phyloP scores from a whole-genome alignment of 2,329 filamentous ascomycete genomes.

The Penicillium crustosum region DNA sequence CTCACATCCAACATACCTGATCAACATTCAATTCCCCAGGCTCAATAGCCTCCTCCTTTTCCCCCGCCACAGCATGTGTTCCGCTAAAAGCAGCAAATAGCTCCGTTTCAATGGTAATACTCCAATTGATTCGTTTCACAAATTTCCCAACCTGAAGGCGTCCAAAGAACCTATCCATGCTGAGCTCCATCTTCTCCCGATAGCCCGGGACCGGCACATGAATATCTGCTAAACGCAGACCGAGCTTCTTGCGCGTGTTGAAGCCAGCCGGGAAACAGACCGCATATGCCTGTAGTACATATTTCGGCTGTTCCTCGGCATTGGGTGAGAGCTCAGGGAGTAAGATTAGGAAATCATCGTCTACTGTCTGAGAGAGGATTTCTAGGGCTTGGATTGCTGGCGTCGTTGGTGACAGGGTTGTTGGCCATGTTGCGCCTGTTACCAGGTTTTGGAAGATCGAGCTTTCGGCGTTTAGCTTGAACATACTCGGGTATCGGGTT shows the following conservation, averaged over 20 bases:
- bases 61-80: slow-evolving; percentile 31
- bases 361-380: slow-evolving; percentile 54
- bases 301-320: slow-evolving; percentile 40
- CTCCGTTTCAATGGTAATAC: slow-evolving; percentile 40
- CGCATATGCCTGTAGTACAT: slow-evolving; percentile 57
- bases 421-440: slow-evolving; percentile 46
- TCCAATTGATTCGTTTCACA: slow-evolving; percentile 57
- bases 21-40: slow-evolving; percentile 48
- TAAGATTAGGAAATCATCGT: slow-evolving; percentile 62
- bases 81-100: slow-evolving; percentile 43
- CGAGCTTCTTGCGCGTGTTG: slow-evolving; percentile 56
- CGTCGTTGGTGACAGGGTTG: slow-evolving; percentile 30
- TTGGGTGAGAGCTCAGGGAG: slow-evolving; percentile 41
- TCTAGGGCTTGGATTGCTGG: slow-evolving; percentile 46
- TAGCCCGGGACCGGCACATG: slow-evolving; percentile 62
- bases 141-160: slow-evolving; percentile 53
- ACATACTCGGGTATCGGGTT: slow-evolving; percentile 56
- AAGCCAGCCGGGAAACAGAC: slow-evolving; percentile 61
- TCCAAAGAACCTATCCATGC: slow-evolving; percentile 64
- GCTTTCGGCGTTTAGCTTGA: slow-evolving; percentile 31
- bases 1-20: slow-evolving; percentile 33
- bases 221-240: slow-evolving; percentile 54
- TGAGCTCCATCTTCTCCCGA: slow-evolving; percentile 54
- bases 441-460: slow-evolving; percentile 48
- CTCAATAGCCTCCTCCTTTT: slow-evolving; percentile 20